A percentile compares a stretch with the other conserved stretches of the same genome.
Conservation (phyloP, 768 basidiomycete genomes). For the Pleurotus djamor region DNA sequence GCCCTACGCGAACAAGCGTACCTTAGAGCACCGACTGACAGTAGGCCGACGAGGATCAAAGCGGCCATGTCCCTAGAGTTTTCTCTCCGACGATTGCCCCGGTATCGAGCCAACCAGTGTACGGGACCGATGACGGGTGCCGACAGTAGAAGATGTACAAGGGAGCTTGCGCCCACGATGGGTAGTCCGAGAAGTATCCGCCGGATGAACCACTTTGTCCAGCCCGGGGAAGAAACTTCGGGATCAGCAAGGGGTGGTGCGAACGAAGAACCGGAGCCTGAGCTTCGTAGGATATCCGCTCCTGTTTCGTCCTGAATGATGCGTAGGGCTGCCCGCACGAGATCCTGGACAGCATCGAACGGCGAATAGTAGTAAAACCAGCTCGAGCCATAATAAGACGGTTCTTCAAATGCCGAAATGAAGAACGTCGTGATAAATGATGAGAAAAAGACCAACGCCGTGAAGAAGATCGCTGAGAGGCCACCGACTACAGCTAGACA, state of each 20-base stretch:
- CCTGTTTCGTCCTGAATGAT: constrained; percentile 55
- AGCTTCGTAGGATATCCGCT: constrained; percentile 35
- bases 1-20: constrained; percentile 17
- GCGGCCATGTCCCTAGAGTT: constrained; percentile 63
- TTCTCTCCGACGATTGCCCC: constrained; percentile 53
- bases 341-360: constrained; percentile 53
- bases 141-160: constrained; percentile 70
- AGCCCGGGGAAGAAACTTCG: constrained; percentile 36
- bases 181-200: constrained; percentile 80
- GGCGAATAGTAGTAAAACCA: constrained; percentile 50
- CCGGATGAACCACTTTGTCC: constrained; percentile 51
- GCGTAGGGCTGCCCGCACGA: constrained; percentile 61
- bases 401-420: constrained; percentile 59
- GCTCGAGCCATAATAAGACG: constrained; percentile 33
- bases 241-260: constrained; percentile 16
- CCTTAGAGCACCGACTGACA: constrained; percentile 66
- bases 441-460: constrained; percentile 60
- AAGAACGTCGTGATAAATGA: constrained; percentile 71
- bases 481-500: constrained; percentile 59
- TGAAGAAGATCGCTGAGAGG: constrained; percentile 61
- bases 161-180: constrained; percentile 71
- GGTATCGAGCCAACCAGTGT: constrained; percentile 67
- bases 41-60: constrained; percentile 57
- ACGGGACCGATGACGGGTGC: constrained; percentile 64
- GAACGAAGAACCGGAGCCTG: constrained; percentile 9